Evolutionary conservation across 1,284 basidiomycete genomes (phyloP).

Genomic region (Cutaneotrichosporon sp.): DNA sequence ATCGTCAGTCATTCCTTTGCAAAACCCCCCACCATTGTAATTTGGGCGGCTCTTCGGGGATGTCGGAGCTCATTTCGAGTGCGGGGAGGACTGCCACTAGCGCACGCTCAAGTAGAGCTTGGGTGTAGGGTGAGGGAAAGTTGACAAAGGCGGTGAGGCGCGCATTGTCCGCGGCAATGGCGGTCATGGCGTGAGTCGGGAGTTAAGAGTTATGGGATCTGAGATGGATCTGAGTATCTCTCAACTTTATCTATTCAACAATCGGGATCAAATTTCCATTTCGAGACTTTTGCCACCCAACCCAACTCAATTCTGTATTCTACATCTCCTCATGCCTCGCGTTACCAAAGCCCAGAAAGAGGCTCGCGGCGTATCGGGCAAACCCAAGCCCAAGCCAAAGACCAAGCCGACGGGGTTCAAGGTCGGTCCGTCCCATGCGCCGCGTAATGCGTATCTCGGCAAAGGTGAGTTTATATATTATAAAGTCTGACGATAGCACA

Average conservation of each 20-base stretch:
- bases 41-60: constrained; percentile 34
- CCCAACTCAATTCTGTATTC: not conserved
- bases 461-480: constrained; percentile 41
- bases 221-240: too few species aligned
- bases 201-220: not conserved
- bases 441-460: constrained; percentile 53
- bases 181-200: not conserved
- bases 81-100: constrained; percentile 53
- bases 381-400: constrained; percentile 22
- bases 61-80: constrained; percentile 39
- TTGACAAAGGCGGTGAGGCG: constrained; percentile 60
- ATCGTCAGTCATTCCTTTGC: constrained; percentile 36
- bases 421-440: constrained; percentile 48
- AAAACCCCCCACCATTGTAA: constrained; percentile 45
- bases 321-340: constrained; percentile 35
- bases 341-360: constrained; percentile 45
- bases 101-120: constrained; percentile 66
- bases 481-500: constrained; percentile 46
- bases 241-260: not conserved
- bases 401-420: constrained; percentile 39
- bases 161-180: not conserved
- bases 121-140: constrained; percentile 78
- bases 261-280: not conserved
- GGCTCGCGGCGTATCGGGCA: constrained; percentile 10
- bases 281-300: not conserved